These are phyloP conservation scores for Flaveria bidentis DNA, from an alignment of 129 eudicot genomes.

Conservation along the genomic window DNA sequence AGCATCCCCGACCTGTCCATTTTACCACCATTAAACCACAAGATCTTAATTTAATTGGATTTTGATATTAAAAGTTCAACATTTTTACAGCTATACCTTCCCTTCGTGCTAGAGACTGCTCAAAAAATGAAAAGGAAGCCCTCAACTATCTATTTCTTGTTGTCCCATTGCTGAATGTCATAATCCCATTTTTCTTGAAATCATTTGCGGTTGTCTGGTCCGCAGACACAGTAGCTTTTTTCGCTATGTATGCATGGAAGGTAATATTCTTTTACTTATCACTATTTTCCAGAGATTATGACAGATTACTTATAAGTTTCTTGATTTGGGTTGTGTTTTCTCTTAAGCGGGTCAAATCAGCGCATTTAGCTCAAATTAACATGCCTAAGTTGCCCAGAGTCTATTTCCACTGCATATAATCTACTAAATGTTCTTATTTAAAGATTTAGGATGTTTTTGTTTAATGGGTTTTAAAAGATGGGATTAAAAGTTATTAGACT, in stretches of 20 bases:
- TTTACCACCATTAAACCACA: neutral
- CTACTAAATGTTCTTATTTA: neutral
- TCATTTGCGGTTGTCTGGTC: slow-evolving; percentile 96
- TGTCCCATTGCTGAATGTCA: slow-evolving; percentile 78
- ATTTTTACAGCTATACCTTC: slow-evolving; percentile 79
- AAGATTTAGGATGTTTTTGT: neutral
- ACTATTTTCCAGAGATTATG: neutral
- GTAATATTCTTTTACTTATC: slow-evolving; percentile 32
- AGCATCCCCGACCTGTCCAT: neutral
- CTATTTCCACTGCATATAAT: neutral
- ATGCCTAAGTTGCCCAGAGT: neutral
- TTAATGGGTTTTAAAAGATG: no score
- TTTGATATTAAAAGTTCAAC: slow-evolving; percentile 5
- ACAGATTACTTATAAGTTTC: neutral
- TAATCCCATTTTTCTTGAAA: slow-evolving; percentile 83
- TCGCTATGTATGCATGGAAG: slow-evolving; percentile 97
- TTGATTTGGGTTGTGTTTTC: neutral
- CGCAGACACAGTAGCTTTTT: slow-evolving; percentile 74
- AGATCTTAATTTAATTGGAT: neutral
- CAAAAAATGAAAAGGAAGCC: slow-evolving; percentile 94
- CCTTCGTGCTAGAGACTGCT: slow-evolving; percentile 94
- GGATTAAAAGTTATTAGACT: neutral
- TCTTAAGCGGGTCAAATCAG: neutral
- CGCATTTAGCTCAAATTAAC: neutral
- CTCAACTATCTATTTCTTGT: slow-evolving; percentile 86